Evolutionary conservation across 2,329 filamentous ascomycete species (phyloP), one percentile per base, ranked within the genome.

Genomic region (Hawksworthiomyces lignivorus): DNA sequence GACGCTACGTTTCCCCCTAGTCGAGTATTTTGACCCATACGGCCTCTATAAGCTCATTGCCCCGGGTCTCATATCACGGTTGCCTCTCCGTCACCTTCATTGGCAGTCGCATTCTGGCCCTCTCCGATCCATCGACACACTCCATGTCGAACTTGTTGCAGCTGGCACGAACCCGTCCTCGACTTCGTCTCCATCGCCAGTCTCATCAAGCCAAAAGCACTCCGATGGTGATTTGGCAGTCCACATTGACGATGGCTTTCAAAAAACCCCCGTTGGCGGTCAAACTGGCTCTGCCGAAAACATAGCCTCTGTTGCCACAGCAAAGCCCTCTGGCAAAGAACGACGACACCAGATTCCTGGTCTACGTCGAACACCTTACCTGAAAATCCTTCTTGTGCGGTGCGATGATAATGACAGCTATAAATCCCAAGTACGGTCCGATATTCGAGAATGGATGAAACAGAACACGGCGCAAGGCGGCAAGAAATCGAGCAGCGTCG

Each of bases 391-490:
- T 44, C 68, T 98, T 3, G 73, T 98, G 40, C 78, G 89, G 56
- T 97, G 92, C 64, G 92, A 97, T 64, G 92, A 98, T 58, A 94
- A 88, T 55, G 94, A 98, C 36, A 80, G 80, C 8, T 98, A 98
- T 71, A 97, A 95, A 62, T 69, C 77, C 2, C 78, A 78, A 11
- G 81, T 86, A 7, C 76, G 88, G 38, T 80, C 85, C 54, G 78
- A 86, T 51, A 72, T 98, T 27, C 78, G 86, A 38, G 89, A 97
- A 50, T 98, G 92, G 92, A 77, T 97, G 54, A 94, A 92, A 61
- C 69, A 75, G 7, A 75, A 94, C 48, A 80, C 82, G 0, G 73
- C 78, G 0, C 67, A 75, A 0, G 69, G 77, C 2, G 68, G 64
- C 45, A 73, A 70, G 39, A 76, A 78, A 31, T 74, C 72, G 55